phyloP scores from a whole-genome alignment of 208 protist genomes.

The Acanthamoeba healyi region DNA sequence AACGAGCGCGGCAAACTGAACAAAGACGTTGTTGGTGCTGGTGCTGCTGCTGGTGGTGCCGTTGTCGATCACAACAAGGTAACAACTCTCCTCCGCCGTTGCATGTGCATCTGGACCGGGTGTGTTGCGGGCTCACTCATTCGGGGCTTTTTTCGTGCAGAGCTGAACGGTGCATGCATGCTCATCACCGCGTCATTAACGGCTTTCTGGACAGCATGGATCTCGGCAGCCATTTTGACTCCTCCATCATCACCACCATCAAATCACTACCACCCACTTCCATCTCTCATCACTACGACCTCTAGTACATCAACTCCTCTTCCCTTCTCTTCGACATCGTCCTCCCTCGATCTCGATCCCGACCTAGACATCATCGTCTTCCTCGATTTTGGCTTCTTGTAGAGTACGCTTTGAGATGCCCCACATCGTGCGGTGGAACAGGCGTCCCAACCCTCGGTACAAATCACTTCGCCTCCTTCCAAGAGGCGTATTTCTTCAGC shows the following conservation, averaged over 20 bases:
- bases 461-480: not conserved
- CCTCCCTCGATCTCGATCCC: not conserved
- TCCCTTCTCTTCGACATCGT: not conserved
- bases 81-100: not conserved
- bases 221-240: not conserved
- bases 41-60: no score
- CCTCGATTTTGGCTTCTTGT: slow-evolving; percentile 30
- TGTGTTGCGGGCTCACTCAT: no score
- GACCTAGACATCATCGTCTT: not conserved
- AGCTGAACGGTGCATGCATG: slow-evolving; percentile 9
- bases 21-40: no score
- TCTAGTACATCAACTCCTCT: not conserved
- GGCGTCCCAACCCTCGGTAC: not conserved
- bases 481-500: slow-evolving; percentile 76
- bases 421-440: slow-evolving; percentile 1
- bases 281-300: not conserved
- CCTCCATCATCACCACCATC: not conserved
- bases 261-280: no score
- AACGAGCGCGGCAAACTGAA: slow-evolving; percentile 23
- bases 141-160: not conserved
- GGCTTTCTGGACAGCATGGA: not conserved
- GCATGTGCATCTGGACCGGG: no score
- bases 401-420: not conserved
- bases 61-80: not conserved
- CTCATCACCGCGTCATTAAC: not conserved